phyloP scores from a whole-genome alignment of 257 asterid species.

The Datura wrightii region DNA sequence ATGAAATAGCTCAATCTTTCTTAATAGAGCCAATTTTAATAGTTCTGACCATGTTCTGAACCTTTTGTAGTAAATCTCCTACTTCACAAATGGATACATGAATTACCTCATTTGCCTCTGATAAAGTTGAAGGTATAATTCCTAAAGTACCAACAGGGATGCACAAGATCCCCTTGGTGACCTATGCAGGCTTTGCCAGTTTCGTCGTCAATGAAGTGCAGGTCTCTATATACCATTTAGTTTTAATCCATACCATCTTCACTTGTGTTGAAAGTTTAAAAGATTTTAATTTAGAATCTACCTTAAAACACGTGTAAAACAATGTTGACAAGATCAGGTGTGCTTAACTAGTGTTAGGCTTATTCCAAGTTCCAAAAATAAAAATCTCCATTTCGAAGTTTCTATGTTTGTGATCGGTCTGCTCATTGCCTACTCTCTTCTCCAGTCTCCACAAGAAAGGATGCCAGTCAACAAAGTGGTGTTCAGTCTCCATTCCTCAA shows the following conservation, averaged over 20 bases:
- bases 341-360: not conserved
- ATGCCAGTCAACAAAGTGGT: not conserved
- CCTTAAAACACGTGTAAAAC: not conserved
- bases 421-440: conserved; percentile 4
- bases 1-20: not conserved
- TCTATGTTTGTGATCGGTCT: not conserved
- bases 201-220: not conserved
- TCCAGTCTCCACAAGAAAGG: conserved; percentile 14
- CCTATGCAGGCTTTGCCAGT: not conserved
- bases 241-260: not conserved
- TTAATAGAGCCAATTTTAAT: conserved; percentile 2
- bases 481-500: conserved; percentile 16
- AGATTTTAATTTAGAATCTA: not conserved
- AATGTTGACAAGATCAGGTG: not conserved
- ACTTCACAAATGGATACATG: conserved; percentile 11
- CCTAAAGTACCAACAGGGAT: not conserved
- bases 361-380: not conserved
- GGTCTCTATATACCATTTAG: not conserved
- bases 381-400: not conserved
- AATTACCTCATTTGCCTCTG: conserved; percentile 15
- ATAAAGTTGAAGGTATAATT: not conserved
- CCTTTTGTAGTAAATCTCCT: conserved; percentile 13
- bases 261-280: not conserved
- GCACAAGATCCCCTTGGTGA: not conserved
- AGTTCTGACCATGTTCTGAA: not conserved